Evolutionary conservation across 1,284 basidiomycete genomes (phyloP), one percentile per base, ranked within the genome.

Genomic region (Naganishia sp.): DNA sequence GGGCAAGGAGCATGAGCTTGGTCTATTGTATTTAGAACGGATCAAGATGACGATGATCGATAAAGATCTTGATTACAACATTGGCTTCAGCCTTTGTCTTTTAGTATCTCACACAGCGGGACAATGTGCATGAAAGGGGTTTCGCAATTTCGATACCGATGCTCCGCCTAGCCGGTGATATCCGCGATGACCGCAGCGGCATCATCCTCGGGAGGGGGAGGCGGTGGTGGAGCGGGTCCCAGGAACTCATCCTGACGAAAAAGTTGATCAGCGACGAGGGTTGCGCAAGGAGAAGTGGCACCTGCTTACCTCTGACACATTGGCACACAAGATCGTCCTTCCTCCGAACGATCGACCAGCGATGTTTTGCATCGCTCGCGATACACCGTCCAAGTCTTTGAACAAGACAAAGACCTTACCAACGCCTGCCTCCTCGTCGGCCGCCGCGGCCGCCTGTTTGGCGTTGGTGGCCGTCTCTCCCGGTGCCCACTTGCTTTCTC

Each of bases 391-490:
- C 6, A 87, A 77, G 50, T 87, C 82, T 35, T 70, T 72, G 77
- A 89, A 97, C 80, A 90, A 89, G 71, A 97, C 92, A 77, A 94
- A 97, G 18, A 97, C 94, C 57, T 93, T 85, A 18, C 94, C 94
- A 25, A 97, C 94, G 55, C 94, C 94, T 3, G 89, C 84, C 47
- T 92, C 90, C 77, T 95, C 92, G 76, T 93, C 90, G 49, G 83
- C 82, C 63, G 87, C 84, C 41, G 67, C 67, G 11, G 66, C 68
- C 21, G 67, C 76, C 28, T 61, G 47, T 75, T 90, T 87, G 5
- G 73, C 76, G 54, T 73, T 71, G 47, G 87, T 83, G 10, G 86
- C 84, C 39, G 83, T 83, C 71, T 88, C 85, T 55, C 83, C 82
- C 2, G 85, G 86, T 52, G 82, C 84, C 90, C 90, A 93, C 74